Evolutionary conservation across 129 eudicot species (phyloP).

Genomic region (Lactuca saligna): DNA sequence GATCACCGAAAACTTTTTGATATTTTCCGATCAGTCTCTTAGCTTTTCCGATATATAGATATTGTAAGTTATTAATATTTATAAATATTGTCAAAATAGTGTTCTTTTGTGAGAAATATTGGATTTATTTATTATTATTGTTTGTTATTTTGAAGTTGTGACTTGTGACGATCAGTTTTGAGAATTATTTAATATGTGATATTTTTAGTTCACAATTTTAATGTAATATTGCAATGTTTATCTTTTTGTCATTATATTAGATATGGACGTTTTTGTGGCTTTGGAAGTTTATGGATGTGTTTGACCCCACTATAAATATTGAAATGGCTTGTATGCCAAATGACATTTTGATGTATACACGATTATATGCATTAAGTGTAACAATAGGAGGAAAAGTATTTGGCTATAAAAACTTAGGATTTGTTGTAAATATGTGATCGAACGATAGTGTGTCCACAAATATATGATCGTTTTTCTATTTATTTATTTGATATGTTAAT

Average conservation of each 20-base stretch:
- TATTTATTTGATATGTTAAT: too few species aligned
- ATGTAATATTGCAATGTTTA: background rate
- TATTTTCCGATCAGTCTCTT: background rate
- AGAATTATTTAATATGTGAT: background rate
- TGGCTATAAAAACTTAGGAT: background rate
- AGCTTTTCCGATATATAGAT: background rate
- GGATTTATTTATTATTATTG: background rate
- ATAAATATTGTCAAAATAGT: background rate
- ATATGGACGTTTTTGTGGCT: background rate
- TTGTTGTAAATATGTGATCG: background rate
- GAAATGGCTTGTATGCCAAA: background rate
- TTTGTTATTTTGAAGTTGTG: background rate
- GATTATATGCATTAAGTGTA: background rate
- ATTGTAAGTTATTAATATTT: background rate
- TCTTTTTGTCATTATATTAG: background rate
- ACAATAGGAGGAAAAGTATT: background rate
- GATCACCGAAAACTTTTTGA: background rate
- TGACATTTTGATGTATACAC: background rate
- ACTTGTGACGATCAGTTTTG: background rate
- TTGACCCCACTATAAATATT: background rate
- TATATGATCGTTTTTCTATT: too few species aligned
- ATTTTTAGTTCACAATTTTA: too few species aligned
- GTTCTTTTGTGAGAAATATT: background rate
- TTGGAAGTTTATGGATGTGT: background rate
- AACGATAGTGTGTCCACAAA: too few species aligned